A percentile compares a stretch with the other conserved stretches of the same genome.
Conservation (phyloP, 352 stramenopile species). For the Pythium rhizo-oryzae region DNA sequence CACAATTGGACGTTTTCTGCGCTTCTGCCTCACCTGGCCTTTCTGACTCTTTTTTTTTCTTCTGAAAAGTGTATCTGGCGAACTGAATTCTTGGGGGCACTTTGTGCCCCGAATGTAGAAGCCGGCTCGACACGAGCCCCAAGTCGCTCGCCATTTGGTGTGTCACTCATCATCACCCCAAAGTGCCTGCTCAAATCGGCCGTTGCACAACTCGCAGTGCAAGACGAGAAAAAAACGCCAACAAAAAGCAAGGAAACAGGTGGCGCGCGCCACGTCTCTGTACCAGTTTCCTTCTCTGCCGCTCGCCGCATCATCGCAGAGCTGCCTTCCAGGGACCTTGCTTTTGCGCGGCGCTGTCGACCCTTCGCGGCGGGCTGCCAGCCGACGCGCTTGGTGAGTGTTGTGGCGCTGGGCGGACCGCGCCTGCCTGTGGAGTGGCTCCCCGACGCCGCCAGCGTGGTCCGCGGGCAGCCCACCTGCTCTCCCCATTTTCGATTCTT, state of each 20-base stretch:
- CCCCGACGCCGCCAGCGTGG: not conserved
- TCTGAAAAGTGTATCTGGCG: slow-evolving; percentile 14
- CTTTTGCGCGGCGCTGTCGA: slow-evolving; percentile 20
- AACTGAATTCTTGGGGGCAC: slow-evolving; percentile 23
- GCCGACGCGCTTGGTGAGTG: slow-evolving; percentile 1
- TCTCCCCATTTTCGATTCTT: slow-evolving; percentile 32
- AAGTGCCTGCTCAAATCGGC: slow-evolving; percentile 24
- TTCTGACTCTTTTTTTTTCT: slow-evolving; percentile 14
- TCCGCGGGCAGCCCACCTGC: not conserved
- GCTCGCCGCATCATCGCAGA: slow-evolving; percentile 17
- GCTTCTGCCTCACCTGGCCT: not conserved
- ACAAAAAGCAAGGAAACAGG: slow-evolving; percentile 14
- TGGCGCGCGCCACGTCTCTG: slow-evolving; percentile 13
- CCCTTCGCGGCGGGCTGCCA: slow-evolving; percentile 2
- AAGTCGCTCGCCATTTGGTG: slow-evolving; percentile 19
- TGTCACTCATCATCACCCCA: slow-evolving; percentile 11
- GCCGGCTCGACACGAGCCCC: not conserved
- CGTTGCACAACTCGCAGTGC: not conserved
- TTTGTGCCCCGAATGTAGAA: slow-evolving; percentile 17
- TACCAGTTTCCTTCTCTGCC: slow-evolving; percentile 23
- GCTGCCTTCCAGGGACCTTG: slow-evolving; percentile 11
- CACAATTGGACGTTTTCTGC: not conserved
- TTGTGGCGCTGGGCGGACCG: not conserved
- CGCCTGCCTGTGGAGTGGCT: not conserved
- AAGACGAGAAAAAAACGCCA: not conserved